phyloP scores from a whole-genome alignment of 441 rosid species.

The Adansonia gregorii region DNA sequence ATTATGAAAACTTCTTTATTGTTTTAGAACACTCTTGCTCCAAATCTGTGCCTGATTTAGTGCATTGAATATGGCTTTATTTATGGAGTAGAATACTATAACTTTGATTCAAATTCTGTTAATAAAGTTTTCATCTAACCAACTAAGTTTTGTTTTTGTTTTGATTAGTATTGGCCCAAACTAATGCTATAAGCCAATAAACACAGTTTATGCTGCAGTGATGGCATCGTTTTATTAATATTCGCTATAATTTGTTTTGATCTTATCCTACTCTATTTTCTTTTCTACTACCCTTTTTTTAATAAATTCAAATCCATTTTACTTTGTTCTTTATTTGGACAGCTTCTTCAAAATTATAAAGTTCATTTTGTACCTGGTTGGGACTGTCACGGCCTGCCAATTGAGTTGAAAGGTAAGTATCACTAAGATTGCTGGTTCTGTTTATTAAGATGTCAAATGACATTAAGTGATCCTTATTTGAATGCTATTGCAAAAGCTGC shows the following conservation, averaged over 20 bases:
- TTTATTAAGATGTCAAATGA: neutral
- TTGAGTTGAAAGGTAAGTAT: conserved; percentile 92
- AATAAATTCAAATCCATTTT: conserved; percentile 9
- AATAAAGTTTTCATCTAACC: neutral
- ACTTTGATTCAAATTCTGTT: conserved; percentile 13
- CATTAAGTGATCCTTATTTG: neutral
- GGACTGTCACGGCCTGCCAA: conserved; percentile 99
- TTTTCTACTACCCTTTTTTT: conserved; percentile 2
- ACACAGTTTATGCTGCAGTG: neutral
- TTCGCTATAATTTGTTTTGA: conserved; percentile 3
- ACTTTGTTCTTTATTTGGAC: conserved; percentile 34
- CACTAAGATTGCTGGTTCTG: conserved; percentile 24
- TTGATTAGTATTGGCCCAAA: neutral
- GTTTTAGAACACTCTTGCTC: conserved; percentile 8
- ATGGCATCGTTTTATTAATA: neutral
- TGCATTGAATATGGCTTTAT: neutral
- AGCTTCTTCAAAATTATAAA: conserved; percentile 92
- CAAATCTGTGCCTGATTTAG: neutral
- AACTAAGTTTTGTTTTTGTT: conserved; percentile 4
- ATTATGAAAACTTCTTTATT: neutral
- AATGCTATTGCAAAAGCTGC: conserved; percentile 15
- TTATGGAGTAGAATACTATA: conserved; percentile 2
- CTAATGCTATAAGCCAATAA: neutral
- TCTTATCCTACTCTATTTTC: neutral
- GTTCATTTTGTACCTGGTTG: conserved; percentile 92